Conservation (phyloP, 2,329 filamentous ascomycete genomes). For the Trichoderma citrinoviride region DNA sequence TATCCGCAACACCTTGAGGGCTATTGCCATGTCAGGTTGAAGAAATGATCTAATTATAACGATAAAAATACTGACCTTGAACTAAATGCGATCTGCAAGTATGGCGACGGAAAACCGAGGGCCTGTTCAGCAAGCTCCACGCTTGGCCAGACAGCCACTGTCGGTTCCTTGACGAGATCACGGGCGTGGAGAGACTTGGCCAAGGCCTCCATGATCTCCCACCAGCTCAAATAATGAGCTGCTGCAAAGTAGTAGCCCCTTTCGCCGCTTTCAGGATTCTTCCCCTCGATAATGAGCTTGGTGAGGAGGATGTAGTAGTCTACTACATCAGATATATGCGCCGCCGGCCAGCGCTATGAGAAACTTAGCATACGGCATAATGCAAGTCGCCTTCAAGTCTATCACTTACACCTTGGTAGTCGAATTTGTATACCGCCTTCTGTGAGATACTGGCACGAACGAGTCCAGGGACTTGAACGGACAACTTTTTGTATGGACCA, state of each 20-base stretch:
- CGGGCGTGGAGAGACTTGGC: not conserved
- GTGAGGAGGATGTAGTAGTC: not conserved
- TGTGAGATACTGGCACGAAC: not conserved
- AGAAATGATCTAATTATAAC: not conserved
- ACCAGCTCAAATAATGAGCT: not conserved
- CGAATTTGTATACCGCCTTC: not conserved
- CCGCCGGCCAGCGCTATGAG: not conserved
- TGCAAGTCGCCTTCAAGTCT: not conserved
- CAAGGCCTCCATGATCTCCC: not conserved
- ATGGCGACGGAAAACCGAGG: not conserved
- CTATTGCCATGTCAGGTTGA: not conserved
- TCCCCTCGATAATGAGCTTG: not conserved
- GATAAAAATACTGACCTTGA: not conserved
- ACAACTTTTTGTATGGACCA: not conserved
- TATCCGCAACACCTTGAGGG: not conserved
- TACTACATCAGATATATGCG: not conserved
- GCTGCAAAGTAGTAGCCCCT: not conserved
- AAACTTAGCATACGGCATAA: not conserved
- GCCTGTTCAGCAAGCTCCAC: not conserved
- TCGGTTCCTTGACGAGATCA: not conserved
- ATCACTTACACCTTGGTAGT: not conserved
- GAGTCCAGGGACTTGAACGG: not conserved
- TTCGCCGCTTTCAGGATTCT: not conserved
- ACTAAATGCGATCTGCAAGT: not conserved
- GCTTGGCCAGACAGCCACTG: not conserved